Conservation (phyloP, 208 protist species). For the Zelonia costaricensis region DNA sequence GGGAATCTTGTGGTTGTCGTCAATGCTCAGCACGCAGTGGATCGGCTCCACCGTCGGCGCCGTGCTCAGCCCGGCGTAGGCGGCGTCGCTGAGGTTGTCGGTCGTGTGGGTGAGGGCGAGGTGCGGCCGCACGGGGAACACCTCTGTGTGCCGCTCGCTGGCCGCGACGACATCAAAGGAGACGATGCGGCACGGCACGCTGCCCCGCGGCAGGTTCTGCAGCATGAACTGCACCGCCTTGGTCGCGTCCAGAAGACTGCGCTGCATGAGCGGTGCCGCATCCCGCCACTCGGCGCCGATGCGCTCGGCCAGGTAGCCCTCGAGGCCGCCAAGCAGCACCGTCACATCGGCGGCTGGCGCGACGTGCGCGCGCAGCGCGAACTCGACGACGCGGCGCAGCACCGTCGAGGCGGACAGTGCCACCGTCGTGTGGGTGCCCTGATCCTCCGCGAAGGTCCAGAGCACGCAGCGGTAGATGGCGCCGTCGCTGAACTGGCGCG, state of each 20-base stretch:
- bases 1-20: slow-evolving; percentile 83
- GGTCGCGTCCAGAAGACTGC: slow-evolving; percentile 57
- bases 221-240: slow-evolving; percentile 67
- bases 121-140: slow-evolving; percentile 80
- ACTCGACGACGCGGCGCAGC: slow-evolving; percentile 56
- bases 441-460: slow-evolving; percentile 64
- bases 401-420: slow-evolving; percentile 58
- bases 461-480: slow-evolving; percentile 86
- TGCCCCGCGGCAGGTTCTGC: slow-evolving; percentile 47
- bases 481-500: slow-evolving; percentile 86
- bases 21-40: slow-evolving; percentile 80
- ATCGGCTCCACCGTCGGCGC: slow-evolving; percentile 74
- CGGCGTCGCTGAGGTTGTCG: slow-evolving; percentile 46
- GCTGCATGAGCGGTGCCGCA: slow-evolving; percentile 56
- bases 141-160: slow-evolving; percentile 68
- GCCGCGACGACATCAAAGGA: slow-evolving; percentile 74
- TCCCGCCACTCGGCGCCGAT: slow-evolving; percentile 81
- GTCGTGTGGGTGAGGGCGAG: slow-evolving; percentile 74
- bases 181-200: slow-evolving; percentile 77
- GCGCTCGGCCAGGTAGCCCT: slow-evolving; percentile 64
- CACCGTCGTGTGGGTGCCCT: slow-evolving; percentile 49
- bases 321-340: slow-evolving; percentile 62
- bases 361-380: slow-evolving; percentile 63
- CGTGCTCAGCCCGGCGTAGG: slow-evolving; percentile 57
- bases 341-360: slow-evolving; percentile 29